Evolutionary conservation across 2,329 filamentous ascomycete genomes (phyloP).

Genomic region (Phialocephala sp.): DNA sequence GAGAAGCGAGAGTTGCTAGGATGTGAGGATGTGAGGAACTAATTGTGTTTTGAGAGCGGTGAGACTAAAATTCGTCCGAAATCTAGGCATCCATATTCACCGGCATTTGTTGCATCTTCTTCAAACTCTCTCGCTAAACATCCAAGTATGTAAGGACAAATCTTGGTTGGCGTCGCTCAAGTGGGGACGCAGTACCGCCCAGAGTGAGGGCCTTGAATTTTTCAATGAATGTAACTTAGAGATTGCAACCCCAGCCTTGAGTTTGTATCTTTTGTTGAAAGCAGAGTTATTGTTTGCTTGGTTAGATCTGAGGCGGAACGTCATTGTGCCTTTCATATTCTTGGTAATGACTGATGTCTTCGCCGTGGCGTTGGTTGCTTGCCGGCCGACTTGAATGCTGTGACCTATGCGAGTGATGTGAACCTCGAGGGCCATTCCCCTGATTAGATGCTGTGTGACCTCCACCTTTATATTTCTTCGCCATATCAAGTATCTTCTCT

Average conservation of each 20-base stretch:
- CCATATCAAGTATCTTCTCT: constrained; percentile 11
- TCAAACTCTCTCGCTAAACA: too few relatives aligned
- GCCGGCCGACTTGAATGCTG: background rate
- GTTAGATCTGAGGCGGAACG: background rate
- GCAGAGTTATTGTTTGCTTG: background rate
- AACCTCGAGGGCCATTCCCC: background rate
- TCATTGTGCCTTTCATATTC: constrained; percentile 1
- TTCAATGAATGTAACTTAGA: background rate
- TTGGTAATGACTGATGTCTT: background rate
- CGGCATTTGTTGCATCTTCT: too few relatives aligned
- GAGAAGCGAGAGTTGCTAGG: too few relatives aligned
- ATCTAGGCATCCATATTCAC: too few relatives aligned
- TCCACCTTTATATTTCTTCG: background rate
- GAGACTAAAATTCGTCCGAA: too few relatives aligned
- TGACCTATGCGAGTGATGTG: constrained; percentile 5
- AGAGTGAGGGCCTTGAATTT: background rate
- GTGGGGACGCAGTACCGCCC: too few relatives aligned
- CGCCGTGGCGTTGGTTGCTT: background rate
- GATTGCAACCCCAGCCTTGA: background rate
- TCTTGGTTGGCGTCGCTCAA: too few relatives aligned
- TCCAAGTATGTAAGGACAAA: too few relatives aligned
- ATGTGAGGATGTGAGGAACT: too few relatives aligned
- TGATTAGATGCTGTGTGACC: background rate
- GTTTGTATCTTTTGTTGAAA: background rate
- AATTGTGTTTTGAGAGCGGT: too few relatives aligned